Conservation (phyloP, 176 grass and related monocot genomes). For the Oropetium thomaeum region DNA sequence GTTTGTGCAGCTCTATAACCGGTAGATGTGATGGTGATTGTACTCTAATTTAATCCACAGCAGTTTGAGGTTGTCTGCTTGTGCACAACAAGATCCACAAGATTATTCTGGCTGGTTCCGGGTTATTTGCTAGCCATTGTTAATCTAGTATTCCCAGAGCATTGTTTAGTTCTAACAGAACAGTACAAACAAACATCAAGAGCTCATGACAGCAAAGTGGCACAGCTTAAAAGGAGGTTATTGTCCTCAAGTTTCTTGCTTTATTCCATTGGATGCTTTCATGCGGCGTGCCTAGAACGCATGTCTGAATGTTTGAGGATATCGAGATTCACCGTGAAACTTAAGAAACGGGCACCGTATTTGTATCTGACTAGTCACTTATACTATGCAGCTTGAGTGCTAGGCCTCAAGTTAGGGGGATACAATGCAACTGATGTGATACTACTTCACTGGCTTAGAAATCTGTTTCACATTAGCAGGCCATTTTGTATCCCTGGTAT, state of each 20-base stretch:
- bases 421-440: neutral
- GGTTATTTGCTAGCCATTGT: slow-evolving; percentile 3
- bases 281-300: slow-evolving; percentile 21
- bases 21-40: neutral
- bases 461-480: neutral
- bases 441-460: neutral
- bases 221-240: neutral
- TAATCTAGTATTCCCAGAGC: neutral
- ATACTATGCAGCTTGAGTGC: neutral
- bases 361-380: neutral
- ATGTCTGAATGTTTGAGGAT: neutral
- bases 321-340: slow-evolving; percentile 10
- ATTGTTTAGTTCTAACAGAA: slow-evolving; percentile 18
- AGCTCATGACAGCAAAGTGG: slow-evolving; percentile 3
- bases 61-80: neutral
- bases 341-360: neutral
- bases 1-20: slow-evolving; percentile 6
- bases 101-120: slow-evolving; percentile 18
- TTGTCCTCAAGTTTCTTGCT: slow-evolving; percentile 22
- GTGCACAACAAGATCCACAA: slow-evolving; percentile 4
- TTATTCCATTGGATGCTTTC: slow-evolving; percentile 16
- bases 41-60: slow-evolving; percentile 6
- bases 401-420: no score
- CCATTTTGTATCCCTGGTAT: neutral
- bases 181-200: slow-evolving; percentile 3